These are phyloP conservation scores for Graphilbum sp. DNA, from an alignment of 2,329 filamentous ascomycete species.

Conservation along the genomic window DNA sequence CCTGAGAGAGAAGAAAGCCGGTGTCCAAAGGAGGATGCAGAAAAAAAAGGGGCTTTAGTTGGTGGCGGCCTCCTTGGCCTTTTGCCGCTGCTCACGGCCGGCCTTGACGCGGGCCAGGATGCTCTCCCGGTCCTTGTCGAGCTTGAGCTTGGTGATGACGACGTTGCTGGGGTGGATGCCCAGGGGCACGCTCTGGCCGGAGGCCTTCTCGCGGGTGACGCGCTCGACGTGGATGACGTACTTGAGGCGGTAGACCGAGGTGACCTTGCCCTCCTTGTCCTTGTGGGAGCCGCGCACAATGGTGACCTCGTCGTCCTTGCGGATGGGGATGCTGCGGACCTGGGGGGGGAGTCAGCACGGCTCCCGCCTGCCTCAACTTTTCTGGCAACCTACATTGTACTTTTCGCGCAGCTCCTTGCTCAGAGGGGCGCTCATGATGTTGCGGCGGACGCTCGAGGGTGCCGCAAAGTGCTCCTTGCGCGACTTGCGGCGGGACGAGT, in stretches of 20 bases:
- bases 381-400: constrained; percentile 97
- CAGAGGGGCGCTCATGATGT: constrained; percentile 92
- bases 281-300: constrained; percentile 90
- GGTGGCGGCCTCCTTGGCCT: constrained; percentile 46
- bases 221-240: constrained; percentile 96
- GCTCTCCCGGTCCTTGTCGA: constrained; percentile 85
- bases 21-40: no score
- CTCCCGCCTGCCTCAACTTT: no score
- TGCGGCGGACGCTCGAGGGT: constrained; percentile 82
- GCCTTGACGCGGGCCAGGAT: constrained; percentile 74
- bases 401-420: constrained; percentile 97
- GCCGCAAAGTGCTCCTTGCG: constrained; percentile 97
- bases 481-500: constrained; percentile 92
- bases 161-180: constrained; percentile 94
- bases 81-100: constrained; percentile 60
- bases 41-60: constrained; percentile 17
- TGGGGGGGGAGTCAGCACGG: constrained; percentile 18
- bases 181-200: constrained; percentile 87
- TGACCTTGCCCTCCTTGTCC: constrained; percentile 97
- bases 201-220: constrained; percentile 91
- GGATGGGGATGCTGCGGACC: constrained; percentile 91
- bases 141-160: constrained; percentile 96
- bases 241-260: constrained; percentile 94
- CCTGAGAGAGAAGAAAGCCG: no score
- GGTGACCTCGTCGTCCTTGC: constrained; percentile 91